phyloP scores from a whole-genome alignment of 768 basidiomycete genomes.

The Trametes maxima region DNA sequence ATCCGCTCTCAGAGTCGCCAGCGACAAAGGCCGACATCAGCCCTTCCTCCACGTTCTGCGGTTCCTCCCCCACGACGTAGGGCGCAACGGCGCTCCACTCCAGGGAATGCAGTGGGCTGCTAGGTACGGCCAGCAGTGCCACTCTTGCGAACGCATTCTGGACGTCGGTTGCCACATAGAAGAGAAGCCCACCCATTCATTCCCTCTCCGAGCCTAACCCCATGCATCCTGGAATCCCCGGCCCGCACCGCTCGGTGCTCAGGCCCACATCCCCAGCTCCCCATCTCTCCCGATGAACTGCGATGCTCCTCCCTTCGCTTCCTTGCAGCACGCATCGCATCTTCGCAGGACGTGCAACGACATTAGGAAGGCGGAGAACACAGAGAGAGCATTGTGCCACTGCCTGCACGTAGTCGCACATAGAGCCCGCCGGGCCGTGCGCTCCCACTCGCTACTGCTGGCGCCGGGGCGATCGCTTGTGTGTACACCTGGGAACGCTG shows the following conservation, averaged over 20 bases:
- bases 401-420: background rate
- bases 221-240: background rate
- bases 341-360: background rate
- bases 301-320: background rate
- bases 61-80: too few species aligned
- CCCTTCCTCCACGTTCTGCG: too few species aligned
- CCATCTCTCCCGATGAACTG: conserved; percentile 1
- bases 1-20: too few species aligned
- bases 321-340: background rate
- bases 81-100: too few species aligned
- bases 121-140: conserved; percentile 15
- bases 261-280: conserved; percentile 8
- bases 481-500: conserved; percentile 7
- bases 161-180: background rate
- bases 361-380: background rate
- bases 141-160: conserved; percentile 1
- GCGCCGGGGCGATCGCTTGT: background rate
- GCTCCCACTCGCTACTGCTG: background rate
- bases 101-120: background rate
- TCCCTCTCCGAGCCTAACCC: conserved; percentile 16
- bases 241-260: conserved; percentile 13
- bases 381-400: background rate
- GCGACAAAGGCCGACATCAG: too few species aligned
- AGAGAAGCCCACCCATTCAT: conserved; percentile 7
- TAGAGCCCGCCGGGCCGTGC: conserved; percentile 5